These are phyloP conservation scores for Malus asiatica DNA, from an alignment of 306 rosid species.

Conservation along the genomic window DNA sequence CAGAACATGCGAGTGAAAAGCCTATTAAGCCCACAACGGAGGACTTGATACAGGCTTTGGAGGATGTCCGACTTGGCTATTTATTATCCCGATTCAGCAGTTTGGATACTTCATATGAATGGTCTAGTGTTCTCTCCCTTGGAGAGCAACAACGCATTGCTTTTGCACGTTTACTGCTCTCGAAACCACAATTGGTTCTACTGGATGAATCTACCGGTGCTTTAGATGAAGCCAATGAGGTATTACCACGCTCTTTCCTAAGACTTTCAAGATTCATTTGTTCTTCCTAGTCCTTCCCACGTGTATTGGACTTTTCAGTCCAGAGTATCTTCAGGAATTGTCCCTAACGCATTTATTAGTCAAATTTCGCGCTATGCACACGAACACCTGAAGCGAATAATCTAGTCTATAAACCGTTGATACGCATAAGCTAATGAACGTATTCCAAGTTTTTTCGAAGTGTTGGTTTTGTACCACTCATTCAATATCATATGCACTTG, in stretches of 20 bases:
- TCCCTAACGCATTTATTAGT: background rate
- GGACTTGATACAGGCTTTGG: constrained; percentile 63
- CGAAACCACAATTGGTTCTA: constrained; percentile 68
- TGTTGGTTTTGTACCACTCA: background rate
- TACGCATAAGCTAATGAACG: too few relatives aligned
- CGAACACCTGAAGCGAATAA: background rate
- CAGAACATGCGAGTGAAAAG: constrained; percentile 27
- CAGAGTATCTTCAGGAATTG: background rate
- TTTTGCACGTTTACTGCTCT: constrained; percentile 81
- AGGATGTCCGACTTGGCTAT: constrained; percentile 74
- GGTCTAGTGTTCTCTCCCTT: constrained; percentile 97
- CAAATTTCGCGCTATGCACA: background rate
- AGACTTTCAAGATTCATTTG: background rate
- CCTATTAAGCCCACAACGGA: constrained; percentile 56
- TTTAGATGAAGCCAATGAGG: constrained; percentile 95
- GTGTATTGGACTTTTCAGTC: too few relatives aligned
- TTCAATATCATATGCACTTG: background rate
- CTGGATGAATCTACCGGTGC: constrained; percentile 94
- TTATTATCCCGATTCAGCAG: constrained; percentile 62
- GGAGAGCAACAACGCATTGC: constrained; percentile 99
- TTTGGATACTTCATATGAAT: constrained; percentile 71
- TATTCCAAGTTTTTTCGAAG: background rate
- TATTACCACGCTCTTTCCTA: constrained; percentile 14
- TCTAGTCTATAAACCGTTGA: background rate
- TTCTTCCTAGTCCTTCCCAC: background rate